Evolutionary conservation across 495 filamentous ascomycete genomes (phyloP).

Genomic region (Neurospora intermedia): DNA sequence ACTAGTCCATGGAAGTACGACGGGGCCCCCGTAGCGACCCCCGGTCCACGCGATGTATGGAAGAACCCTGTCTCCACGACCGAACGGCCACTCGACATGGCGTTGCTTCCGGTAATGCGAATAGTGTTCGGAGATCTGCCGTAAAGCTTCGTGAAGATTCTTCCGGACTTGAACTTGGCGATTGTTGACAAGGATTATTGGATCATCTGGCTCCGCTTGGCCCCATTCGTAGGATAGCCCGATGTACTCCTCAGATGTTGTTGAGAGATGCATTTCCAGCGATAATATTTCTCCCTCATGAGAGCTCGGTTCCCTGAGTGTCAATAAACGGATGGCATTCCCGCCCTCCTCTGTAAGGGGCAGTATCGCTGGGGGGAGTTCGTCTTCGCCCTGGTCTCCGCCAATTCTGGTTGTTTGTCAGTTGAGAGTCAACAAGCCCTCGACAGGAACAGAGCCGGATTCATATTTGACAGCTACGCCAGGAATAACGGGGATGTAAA

Average conservation of each 20-base stretch:
- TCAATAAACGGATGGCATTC: not conserved
- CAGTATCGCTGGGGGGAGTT: not conserved
- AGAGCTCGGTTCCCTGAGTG: not conserved
- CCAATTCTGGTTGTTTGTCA: not conserved
- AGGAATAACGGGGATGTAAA: too few relatives aligned
- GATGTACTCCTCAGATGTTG: not conserved
- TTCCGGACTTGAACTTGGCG: not conserved
- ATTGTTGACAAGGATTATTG: not conserved
- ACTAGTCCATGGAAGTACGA: not conserved
- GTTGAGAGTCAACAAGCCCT: not conserved
- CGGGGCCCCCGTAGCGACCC: too few relatives aligned
- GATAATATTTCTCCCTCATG: not conserved
- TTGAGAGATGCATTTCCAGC: not conserved
- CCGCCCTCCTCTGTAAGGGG: not conserved
- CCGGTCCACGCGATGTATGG: too few relatives aligned
- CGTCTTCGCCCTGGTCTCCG: not conserved
- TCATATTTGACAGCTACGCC: not conserved
- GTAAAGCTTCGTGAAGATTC: not conserved
- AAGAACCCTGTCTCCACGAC: too few relatives aligned
- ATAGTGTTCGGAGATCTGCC: not conserved
- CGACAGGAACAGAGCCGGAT: not conserved
- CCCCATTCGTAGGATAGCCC: not conserved
- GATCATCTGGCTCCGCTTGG: not conserved
- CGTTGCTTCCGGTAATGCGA: not conserved
- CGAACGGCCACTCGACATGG: too few relatives aligned